Evolutionary conservation across 2,329 filamentous ascomycete genomes (phyloP).

Genomic region (Talaromyces piceae): DNA sequence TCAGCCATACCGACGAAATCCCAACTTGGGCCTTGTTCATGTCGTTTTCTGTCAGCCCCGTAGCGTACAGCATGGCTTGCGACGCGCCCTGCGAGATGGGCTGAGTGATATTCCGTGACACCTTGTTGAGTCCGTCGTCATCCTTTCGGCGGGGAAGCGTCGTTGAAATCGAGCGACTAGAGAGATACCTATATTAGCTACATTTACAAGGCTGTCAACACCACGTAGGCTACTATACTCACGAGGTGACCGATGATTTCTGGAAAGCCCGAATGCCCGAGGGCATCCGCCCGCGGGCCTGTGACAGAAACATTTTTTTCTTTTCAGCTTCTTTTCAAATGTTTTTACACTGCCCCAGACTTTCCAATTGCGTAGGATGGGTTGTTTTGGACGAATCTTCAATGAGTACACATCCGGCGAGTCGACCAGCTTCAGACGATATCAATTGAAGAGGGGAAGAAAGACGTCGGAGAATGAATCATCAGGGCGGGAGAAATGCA

Average conservation of each 20-base stretch:
- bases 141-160: constrained; percentile 44
- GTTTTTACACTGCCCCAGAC: neutral
- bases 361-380: neutral
- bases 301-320: constrained; percentile 22
- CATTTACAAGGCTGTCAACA: neutral
- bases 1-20: constrained; percentile 97
- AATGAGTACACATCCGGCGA: neutral
- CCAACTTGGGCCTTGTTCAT: constrained; percentile 97
- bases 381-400: neutral
- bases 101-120: constrained; percentile 81
- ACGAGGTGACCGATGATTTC: constrained; percentile 14
- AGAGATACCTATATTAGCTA: constrained; percentile 4
- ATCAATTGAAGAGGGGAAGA: neutral
- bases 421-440: neutral
- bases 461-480: too few species aligned
- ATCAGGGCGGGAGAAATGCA: too few species aligned
- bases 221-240: constrained; percentile 5
- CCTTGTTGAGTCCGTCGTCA: constrained; percentile 66
- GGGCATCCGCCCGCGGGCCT: constrained; percentile 23
- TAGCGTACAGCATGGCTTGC: constrained; percentile 98
- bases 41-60: constrained; percentile 75
- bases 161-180: constrained; percentile 30
- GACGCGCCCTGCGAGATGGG: constrained; percentile 97
- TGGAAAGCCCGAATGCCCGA: constrained; percentile 18
- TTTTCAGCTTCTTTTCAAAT: too few species aligned